These are phyloP conservation scores for Xerocomus cyaneibrunnescens DNA, from an alignment of 1,284 basidiomycete genomes.

Conservation along the genomic window DNA sequence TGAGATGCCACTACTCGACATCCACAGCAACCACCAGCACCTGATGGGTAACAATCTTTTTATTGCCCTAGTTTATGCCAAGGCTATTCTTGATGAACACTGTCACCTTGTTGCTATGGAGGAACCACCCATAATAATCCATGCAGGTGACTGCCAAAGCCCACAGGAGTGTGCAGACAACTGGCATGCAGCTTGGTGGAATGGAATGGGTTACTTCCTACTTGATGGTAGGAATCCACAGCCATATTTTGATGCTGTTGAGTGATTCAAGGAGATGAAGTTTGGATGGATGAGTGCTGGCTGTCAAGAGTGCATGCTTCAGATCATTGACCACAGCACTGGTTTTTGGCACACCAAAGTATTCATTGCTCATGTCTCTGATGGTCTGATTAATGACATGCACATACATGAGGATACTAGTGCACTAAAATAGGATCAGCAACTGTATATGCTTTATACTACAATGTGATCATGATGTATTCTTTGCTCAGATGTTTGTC, in stretches of 20 bases:
- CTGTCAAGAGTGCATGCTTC: constrained; percentile 22
- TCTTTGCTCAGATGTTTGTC: too few species aligned
- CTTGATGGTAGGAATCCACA: neutral
- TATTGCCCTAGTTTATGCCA: neutral
- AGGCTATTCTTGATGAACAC: neutral
- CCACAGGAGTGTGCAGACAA: neutral
- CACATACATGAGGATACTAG: too few species aligned
- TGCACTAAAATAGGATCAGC: too few species aligned
- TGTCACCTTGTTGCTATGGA: neutral
- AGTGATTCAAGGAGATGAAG: neutral
- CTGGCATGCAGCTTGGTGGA: neutral
- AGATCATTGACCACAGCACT: too few species aligned
- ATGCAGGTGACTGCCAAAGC: neutral
- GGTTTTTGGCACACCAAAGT: too few species aligned
- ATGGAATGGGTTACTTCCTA: neutral
- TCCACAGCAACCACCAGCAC: too few species aligned
- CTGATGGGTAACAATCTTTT: neutral
- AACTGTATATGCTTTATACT: too few species aligned
- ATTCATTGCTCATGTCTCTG: too few species aligned
- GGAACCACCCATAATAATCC: neutral
- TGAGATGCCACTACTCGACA: neutral
- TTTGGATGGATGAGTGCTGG: too few species aligned
- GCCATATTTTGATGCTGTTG: neutral
- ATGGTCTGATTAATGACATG: too few species aligned
- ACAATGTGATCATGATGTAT: too few species aligned